A percentile compares a stretch with the other conserved stretches of the same genome.
Evolutionary conservation across 129 eudicot species (phyloP).

Genomic region (Centella asiatica): DNA sequence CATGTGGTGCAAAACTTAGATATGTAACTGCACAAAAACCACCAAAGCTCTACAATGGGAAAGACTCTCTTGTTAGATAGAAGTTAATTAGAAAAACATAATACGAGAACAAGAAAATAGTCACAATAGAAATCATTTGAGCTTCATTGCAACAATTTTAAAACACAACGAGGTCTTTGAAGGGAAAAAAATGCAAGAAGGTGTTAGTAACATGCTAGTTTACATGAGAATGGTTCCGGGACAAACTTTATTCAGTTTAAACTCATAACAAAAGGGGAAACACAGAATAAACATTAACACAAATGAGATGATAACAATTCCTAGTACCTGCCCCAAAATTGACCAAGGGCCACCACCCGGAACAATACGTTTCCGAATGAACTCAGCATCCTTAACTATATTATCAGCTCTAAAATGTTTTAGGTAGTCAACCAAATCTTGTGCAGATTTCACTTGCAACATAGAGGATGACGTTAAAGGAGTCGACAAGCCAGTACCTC

Average conservation of each 20-base stretch:
- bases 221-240: not conserved
- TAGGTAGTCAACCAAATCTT: conserved; percentile 63
- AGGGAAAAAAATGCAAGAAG: too few species aligned
- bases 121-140: not conserved
- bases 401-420: conserved; percentile 80
- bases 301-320: not conserved
- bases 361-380: conserved; percentile 57
- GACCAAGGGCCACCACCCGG: conserved; percentile 73
- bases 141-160: too few species aligned
- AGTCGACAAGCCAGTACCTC: conserved; percentile 98
- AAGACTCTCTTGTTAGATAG: too few species aligned
- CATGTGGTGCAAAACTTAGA: conserved; percentile 85
- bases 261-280: not conserved
- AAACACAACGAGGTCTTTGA: too few species aligned
- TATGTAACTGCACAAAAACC: conserved; percentile 96
- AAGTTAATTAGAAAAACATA: too few species aligned
- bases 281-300: not conserved
- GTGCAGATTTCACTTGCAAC: conserved; percentile 74
- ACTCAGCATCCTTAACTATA: conserved; percentile 91
- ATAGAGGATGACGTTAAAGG: conserved; percentile 82
- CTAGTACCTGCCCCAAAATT: conserved; percentile 76
- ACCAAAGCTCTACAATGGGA: conserved; percentile 65
- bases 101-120: too few species aligned
- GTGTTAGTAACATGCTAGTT: not conserved
- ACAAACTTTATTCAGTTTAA: not conserved